Percentiles rank a stretch among this genome's conserved stretches.
These are phyloP conservation scores for Malassezia equina DNA, from an alignment of 1,284 basidiomycete genomes.

Conservation along the genomic window DNA sequence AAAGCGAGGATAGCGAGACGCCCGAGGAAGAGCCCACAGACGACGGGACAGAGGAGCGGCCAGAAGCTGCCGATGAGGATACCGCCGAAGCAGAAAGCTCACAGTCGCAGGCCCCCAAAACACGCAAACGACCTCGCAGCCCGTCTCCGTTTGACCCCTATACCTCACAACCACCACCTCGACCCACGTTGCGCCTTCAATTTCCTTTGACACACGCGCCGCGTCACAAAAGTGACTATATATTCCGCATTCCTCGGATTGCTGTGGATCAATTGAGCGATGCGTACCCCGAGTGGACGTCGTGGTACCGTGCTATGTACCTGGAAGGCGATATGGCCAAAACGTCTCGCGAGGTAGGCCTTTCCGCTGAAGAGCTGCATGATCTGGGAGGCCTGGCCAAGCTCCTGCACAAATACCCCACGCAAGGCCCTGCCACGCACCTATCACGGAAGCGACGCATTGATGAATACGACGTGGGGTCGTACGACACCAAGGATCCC, in stretches of 20 bases:
- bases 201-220: conserved; percentile 1
- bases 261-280: conserved; percentile 28
- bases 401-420: conserved; percentile 28
- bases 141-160: conserved; percentile 1
- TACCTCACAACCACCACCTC: conserved; percentile 11
- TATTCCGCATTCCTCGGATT: conserved; percentile 34
- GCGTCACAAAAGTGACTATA: conserved; percentile 25
- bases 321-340: conserved; percentile 12
- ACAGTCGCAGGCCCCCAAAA: neutral
- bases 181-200: conserved; percentile 20
- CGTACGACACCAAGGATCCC: conserved; percentile 78
- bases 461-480: conserved; percentile 43
- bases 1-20: neutral
- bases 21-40: neutral
- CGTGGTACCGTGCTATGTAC: conserved; percentile 32
- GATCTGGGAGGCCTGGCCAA: conserved; percentile 29
- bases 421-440: conserved; percentile 17
- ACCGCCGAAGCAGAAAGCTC: neutral
- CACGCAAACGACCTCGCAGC: conserved; percentile 10
- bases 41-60: neutral
- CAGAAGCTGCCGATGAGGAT: neutral
- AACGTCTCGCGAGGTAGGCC: conserved; percentile 15
- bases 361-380: conserved; percentile 20
- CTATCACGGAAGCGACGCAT: conserved; percentile 20
- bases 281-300: conserved; percentile 30